phyloP scores from a whole-genome alignment of 495 filamentous ascomycete species.

The Tuber indicum region DNA sequence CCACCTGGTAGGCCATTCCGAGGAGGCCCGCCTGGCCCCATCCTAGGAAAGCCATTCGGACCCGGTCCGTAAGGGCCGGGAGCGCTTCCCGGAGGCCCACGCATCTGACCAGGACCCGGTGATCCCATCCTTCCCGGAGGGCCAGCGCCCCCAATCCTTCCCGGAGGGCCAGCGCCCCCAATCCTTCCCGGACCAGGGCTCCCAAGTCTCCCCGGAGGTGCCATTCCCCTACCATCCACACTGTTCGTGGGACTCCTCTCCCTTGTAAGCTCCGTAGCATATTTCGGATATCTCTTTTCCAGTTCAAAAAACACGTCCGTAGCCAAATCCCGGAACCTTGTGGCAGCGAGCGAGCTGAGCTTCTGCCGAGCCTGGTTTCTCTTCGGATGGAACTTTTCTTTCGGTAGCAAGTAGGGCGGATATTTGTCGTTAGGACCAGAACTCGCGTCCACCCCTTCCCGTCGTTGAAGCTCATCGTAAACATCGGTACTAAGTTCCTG shows the following conservation, averaged over 20 bases:
- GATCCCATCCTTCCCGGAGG: slow-evolving; percentile 31
- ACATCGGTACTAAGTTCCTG: slow-evolving; percentile 96
- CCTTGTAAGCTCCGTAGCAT: slow-evolving; percentile 49
- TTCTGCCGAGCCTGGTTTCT: slow-evolving; percentile 93
- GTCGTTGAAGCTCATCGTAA: slow-evolving; percentile 85
- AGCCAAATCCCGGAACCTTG: slow-evolving; percentile 80
- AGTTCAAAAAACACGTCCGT: slow-evolving; percentile 94
- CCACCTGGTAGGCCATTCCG: slow-evolving; percentile 36
- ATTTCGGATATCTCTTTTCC: slow-evolving; percentile 76
- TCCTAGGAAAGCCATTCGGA: slow-evolving; percentile 26
- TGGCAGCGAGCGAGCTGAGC: slow-evolving; percentile 74
- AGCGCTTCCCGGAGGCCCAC: slow-evolving; percentile 27
- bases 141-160: slow-evolving; percentile 37
- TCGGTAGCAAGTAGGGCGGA: slow-evolving; percentile 70
- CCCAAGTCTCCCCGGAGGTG: slow-evolving; percentile 19
- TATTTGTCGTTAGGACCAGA: slow-evolving; percentile 42
- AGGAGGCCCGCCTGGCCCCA: slow-evolving; percentile 43
- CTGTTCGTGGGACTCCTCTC: slow-evolving; percentile 55
- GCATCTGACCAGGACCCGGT: slow-evolving; percentile 34
- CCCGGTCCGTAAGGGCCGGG: slow-evolving; percentile 29
- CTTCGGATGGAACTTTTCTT: slow-evolving; percentile 86
- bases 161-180: slow-evolving; percentile 39
- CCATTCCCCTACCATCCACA: slow-evolving; percentile 35
- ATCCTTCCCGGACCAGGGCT: slow-evolving; percentile 31
- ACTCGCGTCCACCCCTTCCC: slow-evolving; percentile 50